Evolutionary conservation across 257 asterid species (phyloP).

Genomic region (Penstemon barbatus): DNA sequence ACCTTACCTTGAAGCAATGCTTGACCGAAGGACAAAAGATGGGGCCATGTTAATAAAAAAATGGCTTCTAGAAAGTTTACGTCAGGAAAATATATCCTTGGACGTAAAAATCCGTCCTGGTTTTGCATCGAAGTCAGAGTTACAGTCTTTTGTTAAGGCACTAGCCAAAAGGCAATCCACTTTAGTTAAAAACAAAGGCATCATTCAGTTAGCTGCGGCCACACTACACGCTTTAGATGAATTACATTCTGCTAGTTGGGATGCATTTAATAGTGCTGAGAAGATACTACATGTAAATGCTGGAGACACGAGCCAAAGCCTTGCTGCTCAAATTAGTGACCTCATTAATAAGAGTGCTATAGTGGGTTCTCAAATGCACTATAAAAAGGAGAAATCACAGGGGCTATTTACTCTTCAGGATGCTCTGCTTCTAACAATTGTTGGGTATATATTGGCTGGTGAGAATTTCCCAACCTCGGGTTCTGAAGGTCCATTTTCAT

Average conservation of each 20-base stretch:
- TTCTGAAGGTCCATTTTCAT: slow-evolving; percentile 87
- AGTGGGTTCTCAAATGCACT: slow-evolving; percentile 46
- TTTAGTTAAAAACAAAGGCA: slow-evolving; percentile 72
- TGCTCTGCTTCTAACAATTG: slow-evolving; percentile 71
- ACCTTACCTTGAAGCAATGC: slow-evolving; percentile 77
- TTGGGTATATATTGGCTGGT: slow-evolving; percentile 89
- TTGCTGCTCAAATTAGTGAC: slow-evolving; percentile 95
- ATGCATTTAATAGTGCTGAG: slow-evolving; percentile 91
- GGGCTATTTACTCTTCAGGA: slow-evolving; percentile 77
- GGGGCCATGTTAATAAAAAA: slow-evolving; percentile 74
- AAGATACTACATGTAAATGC: slow-evolving; percentile 88
- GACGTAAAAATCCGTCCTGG: slow-evolving; percentile 68
- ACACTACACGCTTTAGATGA: slow-evolving; percentile 69
- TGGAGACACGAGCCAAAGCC: slow-evolving; percentile 91
- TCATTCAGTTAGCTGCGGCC: slow-evolving; percentile 83
- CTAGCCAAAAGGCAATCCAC: slow-evolving; percentile 64
- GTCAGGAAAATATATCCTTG: slow-evolving; percentile 60
- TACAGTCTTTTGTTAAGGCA: slow-evolving; percentile 65
- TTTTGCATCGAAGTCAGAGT: slow-evolving; percentile 62
- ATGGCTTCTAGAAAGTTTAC: slow-evolving; percentile 93
- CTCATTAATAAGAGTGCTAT: slow-evolving; percentile 82
- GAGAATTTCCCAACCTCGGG: slow-evolving; percentile 94
- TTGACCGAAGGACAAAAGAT: slow-evolving; percentile 84
- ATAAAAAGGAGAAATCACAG: slow-evolving; percentile 37
- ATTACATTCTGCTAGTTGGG: slow-evolving; percentile 67